Evolutionary conservation across 1,284 basidiomycete species (phyloP), one percentile per base, ranked within the genome.

Genomic region (Marasmius oreades): DNA sequence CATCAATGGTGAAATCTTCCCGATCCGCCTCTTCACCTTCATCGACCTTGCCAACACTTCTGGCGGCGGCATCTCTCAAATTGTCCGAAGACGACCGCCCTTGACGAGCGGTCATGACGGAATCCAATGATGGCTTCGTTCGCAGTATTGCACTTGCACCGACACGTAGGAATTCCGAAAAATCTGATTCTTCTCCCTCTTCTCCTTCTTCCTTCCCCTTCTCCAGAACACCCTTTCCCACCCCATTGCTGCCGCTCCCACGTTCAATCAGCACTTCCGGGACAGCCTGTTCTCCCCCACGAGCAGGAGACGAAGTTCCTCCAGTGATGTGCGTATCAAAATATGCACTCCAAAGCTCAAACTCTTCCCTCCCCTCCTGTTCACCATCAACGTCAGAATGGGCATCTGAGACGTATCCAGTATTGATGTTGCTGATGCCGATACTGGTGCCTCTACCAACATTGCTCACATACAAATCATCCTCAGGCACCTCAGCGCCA

Each of bases 1-100:
- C 74, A 67, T 3, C 39, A 16, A 7, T 20, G 16, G 16, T 16
- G 20, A 42, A 42, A 20, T 42, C 39, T 16, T 42, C 39, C 39
- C 39, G 6, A n/a, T 42, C 39, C 8, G 39, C 39, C n/a, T 42
- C 39, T 16, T 42, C 39, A 14, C 39, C 39, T 20, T 42, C 39
- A n/a, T 42, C 39, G 11, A 42, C 39, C n/a, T 42, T 42, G 7
- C 39, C 39, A 8, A 42, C 39, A 14, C 39, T 42, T 20, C 39
- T 16, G n/a, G n/a, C 39, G 10, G n/a, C n/a, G 8, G 20, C 16
- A 6, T 42, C 28, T 31, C 28, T 11, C 8, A 42, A 5, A n/a
- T 42, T 42, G 7, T 42, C 39, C 7, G 39, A 42, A 42, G 39
- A 42, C 10, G 39, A 42, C 39, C 39, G 39, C n/a, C 39, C 39